phyloP scores from a whole-genome alignment of 2,329 filamentous ascomycete species.

The Botrytis galanthina region DNA sequence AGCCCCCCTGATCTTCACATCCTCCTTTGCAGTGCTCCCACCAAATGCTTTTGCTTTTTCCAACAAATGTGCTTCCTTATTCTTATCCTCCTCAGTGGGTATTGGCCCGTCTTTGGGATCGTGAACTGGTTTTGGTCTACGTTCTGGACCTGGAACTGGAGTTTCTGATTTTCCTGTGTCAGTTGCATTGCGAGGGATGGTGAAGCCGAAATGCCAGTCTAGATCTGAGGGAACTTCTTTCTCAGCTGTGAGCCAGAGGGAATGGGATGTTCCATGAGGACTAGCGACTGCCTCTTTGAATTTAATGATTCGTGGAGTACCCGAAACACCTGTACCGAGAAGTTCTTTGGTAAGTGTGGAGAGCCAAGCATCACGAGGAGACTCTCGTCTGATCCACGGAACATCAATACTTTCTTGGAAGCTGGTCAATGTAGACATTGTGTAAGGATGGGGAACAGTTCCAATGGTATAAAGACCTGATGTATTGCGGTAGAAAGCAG shows the following conservation, averaged over 20 bases:
- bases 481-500: slow-evolving; percentile 67
- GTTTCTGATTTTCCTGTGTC: slow-evolving; percentile 55
- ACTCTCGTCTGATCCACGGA: slow-evolving; percentile 63
- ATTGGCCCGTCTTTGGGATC: slow-evolving; percentile 50
- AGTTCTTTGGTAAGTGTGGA: slow-evolving; percentile 66
- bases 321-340: slow-evolving; percentile 61
- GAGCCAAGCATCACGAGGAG: slow-evolving; percentile 78
- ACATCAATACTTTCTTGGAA: slow-evolving; percentile 60
- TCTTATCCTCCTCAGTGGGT: slow-evolving; percentile 52
- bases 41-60: slow-evolving; percentile 51
- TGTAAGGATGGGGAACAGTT: slow-evolving; percentile 89
- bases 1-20: slow-evolving; percentile 50
- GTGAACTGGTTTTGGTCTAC: slow-evolving; percentile 50
- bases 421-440: slow-evolving; percentile 66
- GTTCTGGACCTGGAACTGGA: slow-evolving; percentile 57
- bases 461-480: slow-evolving; percentile 76
- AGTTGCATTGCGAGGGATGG: slow-evolving; percentile 59
- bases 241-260: slow-evolving; percentile 81
- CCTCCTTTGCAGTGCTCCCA: slow-evolving; percentile 41
- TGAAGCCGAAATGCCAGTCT: slow-evolving; percentile 88
- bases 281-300: slow-evolving; percentile 82
- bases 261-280: slow-evolving; percentile 59
- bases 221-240: slow-evolving; percentile 60
- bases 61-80: slow-evolving; percentile 55
- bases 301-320: slow-evolving; percentile 63